Conservation (phyloP, 371 early-diverging fungal species). For the Mortierella sp. region DNA sequence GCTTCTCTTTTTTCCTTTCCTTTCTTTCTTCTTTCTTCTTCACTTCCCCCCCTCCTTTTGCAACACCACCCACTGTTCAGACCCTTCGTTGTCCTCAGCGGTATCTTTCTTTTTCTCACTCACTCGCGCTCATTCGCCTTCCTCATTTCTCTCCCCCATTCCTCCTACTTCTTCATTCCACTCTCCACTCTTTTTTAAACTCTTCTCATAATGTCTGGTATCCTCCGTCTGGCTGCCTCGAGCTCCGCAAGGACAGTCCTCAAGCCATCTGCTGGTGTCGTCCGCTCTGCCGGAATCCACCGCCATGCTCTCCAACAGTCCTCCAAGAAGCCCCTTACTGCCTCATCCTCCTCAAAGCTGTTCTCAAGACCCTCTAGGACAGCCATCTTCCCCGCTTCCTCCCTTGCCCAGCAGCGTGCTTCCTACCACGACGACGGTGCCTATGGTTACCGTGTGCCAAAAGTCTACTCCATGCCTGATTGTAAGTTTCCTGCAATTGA, state of each 20-base stretch:
- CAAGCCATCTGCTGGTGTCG: constrained; percentile 24
- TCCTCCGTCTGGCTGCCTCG: constrained; percentile 49
- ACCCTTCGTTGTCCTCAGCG: constrained; percentile 1
- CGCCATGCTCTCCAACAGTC: constrained; percentile 40
- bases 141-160: not conserved
- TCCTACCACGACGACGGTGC: constrained; percentile 84
- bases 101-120: constrained; percentile 8
- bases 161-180: not conserved
- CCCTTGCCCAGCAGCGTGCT: constrained; percentile 37
- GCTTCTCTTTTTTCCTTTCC: constrained; percentile 3
- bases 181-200: too few relatives aligned
- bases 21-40: constrained; percentile 2
- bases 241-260: constrained; percentile 30
- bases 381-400: constrained; percentile 23
- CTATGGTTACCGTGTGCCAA: constrained; percentile 88
- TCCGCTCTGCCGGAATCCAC: constrained; percentile 46
- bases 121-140: constrained; percentile 15
- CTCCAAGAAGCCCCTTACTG: constrained; percentile 13
- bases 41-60: not conserved
- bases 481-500: constrained; percentile 65
- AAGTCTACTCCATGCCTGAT: constrained; percentile 76
- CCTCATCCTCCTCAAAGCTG: constrained; percentile 22
- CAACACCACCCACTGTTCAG: constrained; percentile 7
- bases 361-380: constrained; percentile 13
- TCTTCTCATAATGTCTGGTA: constrained; percentile 44